Base-by-base conservation (phyloP, 148 eudicot genomes). In the Fagopyrum esculentum region DNA sequence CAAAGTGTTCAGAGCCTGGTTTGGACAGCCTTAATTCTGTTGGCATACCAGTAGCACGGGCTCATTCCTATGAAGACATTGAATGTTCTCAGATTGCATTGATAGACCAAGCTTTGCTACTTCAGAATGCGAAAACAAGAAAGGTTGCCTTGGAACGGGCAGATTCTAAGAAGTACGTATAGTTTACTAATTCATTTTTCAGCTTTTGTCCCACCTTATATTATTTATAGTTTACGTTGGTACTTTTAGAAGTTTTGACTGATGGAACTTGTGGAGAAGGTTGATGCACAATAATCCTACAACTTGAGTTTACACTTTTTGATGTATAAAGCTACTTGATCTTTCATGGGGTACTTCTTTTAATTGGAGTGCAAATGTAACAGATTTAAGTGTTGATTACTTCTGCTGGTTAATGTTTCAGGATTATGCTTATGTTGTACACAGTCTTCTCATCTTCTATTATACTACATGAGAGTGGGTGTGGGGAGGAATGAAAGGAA, bases 101-200 rank as follows among this genome's bases (percentile, higher is more conserved):
- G 57, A 84, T 79, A 80, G 90, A 86, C 83, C 87, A 80, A 78
- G 76, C 87, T 69, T 72, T 88, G 6, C 55, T 86, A 83, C 85
- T 80, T 26, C 90, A 85, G 74, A 86, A 81, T 87, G 87, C 92
- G 45, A 94, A 92, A 85, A 75, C 90, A 40, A 89, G 93, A 83
- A 94, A 90, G 82, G 78, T 88, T 69, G 85, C 91, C 54, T 55
- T 78, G 74, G 97, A 91, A 72, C 90, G 93, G 29, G 77, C 93
- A 77, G 97, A 90, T 22, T 80, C 92, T 40, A 86, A 82, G 85
- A 91, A 91, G 99, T 95, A 74, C 35, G 10, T 43, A 45, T 1
- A 29, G 17, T 46, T 70, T 47, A 66, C 43, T 46, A 30, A 66
- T 12, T 40, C 12, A 46, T 66, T 9, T 35, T 5, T 43, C 16